Evolutionary conservation across 495 filamentous ascomycete genomes (phyloP).

Genomic region (Zalerion maritima): DNA sequence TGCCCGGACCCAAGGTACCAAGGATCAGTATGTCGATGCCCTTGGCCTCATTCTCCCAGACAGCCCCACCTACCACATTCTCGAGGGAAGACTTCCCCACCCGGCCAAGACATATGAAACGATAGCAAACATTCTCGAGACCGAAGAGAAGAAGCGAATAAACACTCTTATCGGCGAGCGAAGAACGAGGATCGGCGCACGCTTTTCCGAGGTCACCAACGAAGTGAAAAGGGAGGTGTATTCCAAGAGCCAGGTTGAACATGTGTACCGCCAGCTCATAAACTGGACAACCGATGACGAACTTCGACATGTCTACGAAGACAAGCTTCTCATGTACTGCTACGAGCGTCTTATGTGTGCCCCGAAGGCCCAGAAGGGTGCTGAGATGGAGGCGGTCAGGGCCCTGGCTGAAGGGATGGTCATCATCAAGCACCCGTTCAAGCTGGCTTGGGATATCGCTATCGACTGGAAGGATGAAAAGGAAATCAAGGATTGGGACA

Average conservation of each 20-base stretch:
- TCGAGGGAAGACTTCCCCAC: slow-evolving; percentile 75
- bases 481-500: slow-evolving; percentile 55
- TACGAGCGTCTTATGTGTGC: slow-evolving; percentile 60
- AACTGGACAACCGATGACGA: slow-evolving; percentile 86
- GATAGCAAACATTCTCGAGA: slow-evolving; percentile 72
- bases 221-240: slow-evolving; percentile 83
- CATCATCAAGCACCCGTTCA: slow-evolving; percentile 84
- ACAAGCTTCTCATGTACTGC: slow-evolving; percentile 71
- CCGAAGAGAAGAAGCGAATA: slow-evolving; percentile 78
- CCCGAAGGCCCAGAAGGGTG: slow-evolving; percentile 43
- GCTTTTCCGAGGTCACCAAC: slow-evolving; percentile 60
- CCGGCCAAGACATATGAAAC: slow-evolving; percentile 69
- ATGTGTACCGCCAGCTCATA: slow-evolving; percentile 65
- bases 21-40: slow-evolving; percentile 54
- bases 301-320: slow-evolving; percentile 68
- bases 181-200: slow-evolving; percentile 75
- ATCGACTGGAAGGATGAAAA: slow-evolving; percentile 81
- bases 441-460: slow-evolving; percentile 76
- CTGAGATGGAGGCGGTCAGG: slow-evolving; percentile 53
- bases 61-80: slow-evolving; percentile 59
- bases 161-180: slow-evolving; percentile 84
- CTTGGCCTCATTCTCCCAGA: slow-evolving; percentile 63
- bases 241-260: slow-evolving; percentile 50
- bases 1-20: slow-evolving; percentile 54
- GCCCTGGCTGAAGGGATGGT: slow-evolving; percentile 80